Conservation (phyloP, 768 basidiomycete species). For the Boletus bicolor region DNA sequence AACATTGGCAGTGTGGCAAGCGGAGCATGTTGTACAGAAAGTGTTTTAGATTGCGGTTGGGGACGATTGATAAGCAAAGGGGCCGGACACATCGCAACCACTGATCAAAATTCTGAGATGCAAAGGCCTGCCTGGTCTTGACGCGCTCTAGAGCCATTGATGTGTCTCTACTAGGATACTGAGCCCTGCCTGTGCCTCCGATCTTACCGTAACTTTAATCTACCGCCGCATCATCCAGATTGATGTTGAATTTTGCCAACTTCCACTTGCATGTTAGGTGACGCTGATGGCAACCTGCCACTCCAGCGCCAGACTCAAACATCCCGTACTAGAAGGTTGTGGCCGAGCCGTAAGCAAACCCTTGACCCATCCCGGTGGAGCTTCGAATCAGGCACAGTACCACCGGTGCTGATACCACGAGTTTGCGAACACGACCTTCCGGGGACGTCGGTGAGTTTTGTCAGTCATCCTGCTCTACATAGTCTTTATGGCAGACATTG, state of each 20-base stretch:
- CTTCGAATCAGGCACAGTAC: background rate
- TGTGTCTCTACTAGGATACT: no score
- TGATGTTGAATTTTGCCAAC: background rate
- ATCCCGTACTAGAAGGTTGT: background rate
- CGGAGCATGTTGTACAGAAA: no score
- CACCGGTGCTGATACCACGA: background rate
- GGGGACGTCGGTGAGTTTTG: background rate
- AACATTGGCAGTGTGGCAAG: no score
- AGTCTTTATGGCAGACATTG: background rate
- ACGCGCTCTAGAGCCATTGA: no score
- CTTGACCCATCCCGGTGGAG: slow-evolving; percentile 1
- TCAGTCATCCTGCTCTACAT: background rate
- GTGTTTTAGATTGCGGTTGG: no score
- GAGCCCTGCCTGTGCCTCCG: no score
- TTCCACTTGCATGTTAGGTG: background rate
- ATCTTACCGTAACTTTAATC: background rate
- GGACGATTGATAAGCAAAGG: no score
- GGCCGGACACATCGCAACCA: no score
- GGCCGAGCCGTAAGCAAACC: background rate
- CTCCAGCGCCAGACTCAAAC: background rate
- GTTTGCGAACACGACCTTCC: background rate
- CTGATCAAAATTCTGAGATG: no score
- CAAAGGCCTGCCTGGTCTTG: no score
- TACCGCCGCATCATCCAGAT: no score
- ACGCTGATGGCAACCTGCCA: background rate